phyloP scores from a whole-genome alignment of 176 grass and related monocot species.

The Dendrocalamus sinicus region DNA sequence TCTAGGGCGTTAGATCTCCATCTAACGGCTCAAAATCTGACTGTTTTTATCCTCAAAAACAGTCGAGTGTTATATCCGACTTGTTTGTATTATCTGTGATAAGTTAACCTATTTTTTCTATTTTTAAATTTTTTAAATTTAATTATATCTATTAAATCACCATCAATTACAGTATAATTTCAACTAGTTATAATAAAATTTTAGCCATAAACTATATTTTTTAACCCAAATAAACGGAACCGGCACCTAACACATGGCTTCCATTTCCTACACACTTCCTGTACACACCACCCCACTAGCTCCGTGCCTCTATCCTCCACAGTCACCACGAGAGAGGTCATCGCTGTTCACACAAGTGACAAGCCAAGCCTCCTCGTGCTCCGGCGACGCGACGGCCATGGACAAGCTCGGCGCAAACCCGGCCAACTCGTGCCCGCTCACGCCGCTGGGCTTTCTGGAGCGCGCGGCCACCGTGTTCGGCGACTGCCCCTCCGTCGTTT shows the following conservation, averaged over 20 bases:
- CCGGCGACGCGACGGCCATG: slow-evolving; percentile 37
- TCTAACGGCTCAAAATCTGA: too few relatives aligned
- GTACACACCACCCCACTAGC: not conserved
- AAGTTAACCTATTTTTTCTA: too few relatives aligned
- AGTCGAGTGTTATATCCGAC: too few relatives aligned
- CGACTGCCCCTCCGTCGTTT: slow-evolving; percentile 73
- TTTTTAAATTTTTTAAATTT: too few relatives aligned
- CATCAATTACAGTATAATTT: too few relatives aligned
- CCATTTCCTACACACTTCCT: not conserved
- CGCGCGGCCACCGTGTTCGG: slow-evolving; percentile 62
- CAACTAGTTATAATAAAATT: too few relatives aligned
- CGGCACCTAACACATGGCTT: not conserved
- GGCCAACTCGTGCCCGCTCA: slow-evolving; percentile 67
- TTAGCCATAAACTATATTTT: too few relatives aligned
- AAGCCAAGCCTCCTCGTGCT: not conserved
- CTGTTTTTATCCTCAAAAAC: too few relatives aligned
- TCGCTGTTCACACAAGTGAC: not conserved
- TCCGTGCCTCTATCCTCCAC: not conserved
- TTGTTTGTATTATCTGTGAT: too few relatives aligned
- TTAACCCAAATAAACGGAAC: too few relatives aligned
- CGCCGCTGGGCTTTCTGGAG: slow-evolving; percentile 75
- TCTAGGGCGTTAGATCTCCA: too few relatives aligned
- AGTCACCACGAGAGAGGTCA: not conserved
- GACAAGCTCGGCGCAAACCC: slow-evolving; percentile 50
- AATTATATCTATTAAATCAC: too few relatives aligned